A percentile compares a stretch with the other conserved stretches of the same genome.
phyloP scores from a whole-genome alignment of 2,329 filamentous ascomycete genomes.

The Mycosphaerella sp. region DNA sequence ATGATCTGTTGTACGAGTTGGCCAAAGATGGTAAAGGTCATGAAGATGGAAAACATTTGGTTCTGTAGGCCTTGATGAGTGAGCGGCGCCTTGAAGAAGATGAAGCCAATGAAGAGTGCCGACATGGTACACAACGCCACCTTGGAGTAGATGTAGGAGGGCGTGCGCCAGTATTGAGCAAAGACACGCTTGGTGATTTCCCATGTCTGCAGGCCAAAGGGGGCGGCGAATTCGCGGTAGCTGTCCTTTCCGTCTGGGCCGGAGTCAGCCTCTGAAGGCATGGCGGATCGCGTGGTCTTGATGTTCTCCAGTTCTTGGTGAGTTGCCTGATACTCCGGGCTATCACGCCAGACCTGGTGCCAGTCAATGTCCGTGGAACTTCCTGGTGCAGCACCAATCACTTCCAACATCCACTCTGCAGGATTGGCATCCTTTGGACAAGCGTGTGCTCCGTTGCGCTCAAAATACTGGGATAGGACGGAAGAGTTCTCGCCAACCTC shows the following conservation, averaged over 20 bases:
- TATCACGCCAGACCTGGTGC: conserved; percentile 45
- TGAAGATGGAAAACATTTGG: conserved; percentile 81
- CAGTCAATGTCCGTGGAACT: conserved; percentile 47
- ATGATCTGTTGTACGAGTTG: conserved; percentile 74
- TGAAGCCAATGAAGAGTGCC: conserved; percentile 75
- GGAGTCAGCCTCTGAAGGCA: conserved; percentile 36
- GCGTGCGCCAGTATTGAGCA: conserved; percentile 87
- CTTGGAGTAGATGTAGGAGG: conserved; percentile 85
- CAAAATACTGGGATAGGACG: conserved; percentile 67
- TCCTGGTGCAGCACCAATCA: conserved; percentile 49
- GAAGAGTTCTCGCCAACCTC: conserved; percentile 66
- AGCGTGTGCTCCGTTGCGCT: conserved; percentile 58
- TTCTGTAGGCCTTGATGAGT: conserved; percentile 74
- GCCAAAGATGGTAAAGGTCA: conserved; percentile 72
- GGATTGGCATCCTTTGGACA: conserved; percentile 68
- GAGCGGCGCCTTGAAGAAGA: conserved; percentile 55
- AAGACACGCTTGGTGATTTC: conserved; percentile 70
- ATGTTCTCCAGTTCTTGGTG: conserved; percentile 44
- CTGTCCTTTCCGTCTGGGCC: conserved; percentile 46
- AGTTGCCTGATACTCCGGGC: conserved; percentile 41
- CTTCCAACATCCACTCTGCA: conserved; percentile 69
- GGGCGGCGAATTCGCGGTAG: conserved; percentile 74
- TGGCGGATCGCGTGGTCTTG: conserved; percentile 35
- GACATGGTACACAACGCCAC: conserved; percentile 57
- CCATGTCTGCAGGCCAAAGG: conserved; percentile 60